Evolutionary conservation across 2,329 filamentous ascomycete genomes (phyloP).

Genomic region (Arthroderma sp.): DNA sequence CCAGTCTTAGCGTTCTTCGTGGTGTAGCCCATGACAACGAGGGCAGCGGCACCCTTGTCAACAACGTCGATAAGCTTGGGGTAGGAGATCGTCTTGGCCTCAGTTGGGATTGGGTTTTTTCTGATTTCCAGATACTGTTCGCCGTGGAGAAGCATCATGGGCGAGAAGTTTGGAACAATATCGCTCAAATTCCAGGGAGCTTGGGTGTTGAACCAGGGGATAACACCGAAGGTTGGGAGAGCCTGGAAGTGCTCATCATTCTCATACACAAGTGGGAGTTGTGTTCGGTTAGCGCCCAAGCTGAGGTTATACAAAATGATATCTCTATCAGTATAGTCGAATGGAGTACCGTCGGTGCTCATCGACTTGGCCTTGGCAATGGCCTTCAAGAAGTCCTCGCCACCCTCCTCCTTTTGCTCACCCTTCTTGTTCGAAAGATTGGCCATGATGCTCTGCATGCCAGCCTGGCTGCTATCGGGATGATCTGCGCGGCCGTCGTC

Average conservation of each 20-base stretch:
- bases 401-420: constrained; percentile 35
- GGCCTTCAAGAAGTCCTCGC: constrained; percentile 55
- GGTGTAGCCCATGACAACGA: constrained; percentile 65
- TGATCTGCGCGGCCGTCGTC: constrained; percentile 78
- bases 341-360: constrained; percentile 60
- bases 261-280: constrained; percentile 82
- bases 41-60: constrained; percentile 83
- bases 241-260: constrained; percentile 84
- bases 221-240: constrained; percentile 87
- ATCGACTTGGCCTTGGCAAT: constrained; percentile 65
- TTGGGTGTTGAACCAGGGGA: constrained; percentile 80
- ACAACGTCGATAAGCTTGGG: constrained; percentile 82
- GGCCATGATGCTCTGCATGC: constrained; percentile 63
- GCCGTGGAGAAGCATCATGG: constrained; percentile 97
- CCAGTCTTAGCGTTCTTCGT: constrained; percentile 76
- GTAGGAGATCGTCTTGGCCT: constrained; percentile 60
- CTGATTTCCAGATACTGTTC: constrained; percentile 95
- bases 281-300: constrained; percentile 77
- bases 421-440: constrained; percentile 70
- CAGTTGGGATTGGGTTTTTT: constrained; percentile 82
- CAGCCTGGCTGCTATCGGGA: constrained; percentile 65
- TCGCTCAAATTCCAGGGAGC: constrained; percentile 67
- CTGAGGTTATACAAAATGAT: constrained; percentile 92
- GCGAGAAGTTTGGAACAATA: constrained; percentile 88
- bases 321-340: constrained; percentile 73